These are phyloP conservation scores for Lolium perenne DNA, from an alignment of 176 grass and related monocot genomes.

Conservation along the genomic window DNA sequence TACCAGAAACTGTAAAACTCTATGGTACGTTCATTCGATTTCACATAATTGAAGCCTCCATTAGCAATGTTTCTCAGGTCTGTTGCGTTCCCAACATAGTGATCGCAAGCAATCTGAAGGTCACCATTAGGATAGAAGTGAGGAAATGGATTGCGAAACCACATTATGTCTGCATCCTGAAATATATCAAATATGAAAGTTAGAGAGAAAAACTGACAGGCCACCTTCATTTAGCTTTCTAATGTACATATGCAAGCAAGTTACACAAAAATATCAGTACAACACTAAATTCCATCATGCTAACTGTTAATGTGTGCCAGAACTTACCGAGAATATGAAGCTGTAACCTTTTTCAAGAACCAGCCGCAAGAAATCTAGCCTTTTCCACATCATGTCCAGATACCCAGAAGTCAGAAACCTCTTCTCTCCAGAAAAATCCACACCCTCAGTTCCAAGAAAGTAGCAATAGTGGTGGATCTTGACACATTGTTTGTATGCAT, in stretches of 20 bases:
- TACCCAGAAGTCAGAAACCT: conserved; percentile 72
- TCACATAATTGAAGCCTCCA: conserved; percentile 82
- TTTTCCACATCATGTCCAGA: conserved; percentile 87
- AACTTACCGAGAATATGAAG: conserved; percentile 78
- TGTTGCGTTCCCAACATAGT: conserved; percentile 65
- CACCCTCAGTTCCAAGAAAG: conserved; percentile 57
- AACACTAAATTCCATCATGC: not conserved
- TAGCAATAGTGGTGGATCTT: conserved; percentile 70
- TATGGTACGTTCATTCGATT: conserved; percentile 78
- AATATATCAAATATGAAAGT: conserved; percentile 33
- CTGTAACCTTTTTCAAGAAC: conserved; percentile 75
- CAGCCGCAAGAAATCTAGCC: conserved; percentile 66
- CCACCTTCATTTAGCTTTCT: conserved; percentile 16
- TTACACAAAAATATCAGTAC: conserved; percentile 24
- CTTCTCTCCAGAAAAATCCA: conserved; percentile 76
- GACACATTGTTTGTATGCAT: conserved; percentile 64
- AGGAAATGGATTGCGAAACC: conserved; percentile 76
- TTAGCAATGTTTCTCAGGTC: conserved; percentile 70
- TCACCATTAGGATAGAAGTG: conserved; percentile 75
- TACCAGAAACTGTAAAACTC: conserved; percentile 88
- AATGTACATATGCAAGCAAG: not conserved
- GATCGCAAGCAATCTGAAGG: conserved; percentile 77
- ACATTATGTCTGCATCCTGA: conserved; percentile 78
- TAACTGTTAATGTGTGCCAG: conserved; percentile 22
- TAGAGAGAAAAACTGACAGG: conserved; percentile 4